These are phyloP conservation scores for Fusarium albidum DNA, from an alignment of 2,329 filamentous ascomycete genomes.

Conservation along the genomic window DNA sequence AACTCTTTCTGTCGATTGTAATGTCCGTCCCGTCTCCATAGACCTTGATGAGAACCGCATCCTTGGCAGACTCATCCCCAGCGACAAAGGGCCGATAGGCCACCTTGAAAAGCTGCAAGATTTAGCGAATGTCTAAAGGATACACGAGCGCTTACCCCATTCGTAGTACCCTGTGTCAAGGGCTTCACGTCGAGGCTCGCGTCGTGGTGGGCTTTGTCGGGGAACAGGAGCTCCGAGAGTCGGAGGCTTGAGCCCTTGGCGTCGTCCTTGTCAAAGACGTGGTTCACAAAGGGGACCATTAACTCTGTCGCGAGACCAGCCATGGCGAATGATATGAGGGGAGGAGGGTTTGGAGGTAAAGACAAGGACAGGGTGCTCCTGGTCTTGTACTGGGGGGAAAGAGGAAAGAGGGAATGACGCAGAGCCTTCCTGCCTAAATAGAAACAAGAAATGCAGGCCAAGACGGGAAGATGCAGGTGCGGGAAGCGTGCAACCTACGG, in stretches of 20 bases:
- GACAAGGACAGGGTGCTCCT: neutral
- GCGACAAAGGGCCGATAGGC: neutral
- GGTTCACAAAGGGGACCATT: slow-evolving; percentile 24
- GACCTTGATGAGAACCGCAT: slow-evolving; percentile 29
- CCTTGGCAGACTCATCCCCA: neutral
- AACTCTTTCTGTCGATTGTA: slow-evolving; percentile 34
- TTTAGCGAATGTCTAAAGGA: too few species aligned
- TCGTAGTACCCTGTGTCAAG: slow-evolving; percentile 33
- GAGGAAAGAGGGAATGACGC: neutral
- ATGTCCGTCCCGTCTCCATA: slow-evolving; percentile 35
- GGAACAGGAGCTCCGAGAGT: slow-evolving; percentile 25
- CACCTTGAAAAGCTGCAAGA: slow-evolving; percentile 30
- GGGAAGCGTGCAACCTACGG: neutral
- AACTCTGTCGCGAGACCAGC: neutral
- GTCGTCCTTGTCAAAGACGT: slow-evolving; percentile 24
- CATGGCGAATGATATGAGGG: neutral
- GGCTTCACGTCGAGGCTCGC: slow-evolving; percentile 11
- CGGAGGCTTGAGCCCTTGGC: slow-evolving; percentile 16
- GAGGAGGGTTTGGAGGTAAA: neutral
- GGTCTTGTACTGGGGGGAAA: neutral
- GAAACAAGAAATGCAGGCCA: too few species aligned
- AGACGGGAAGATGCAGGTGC: neutral
- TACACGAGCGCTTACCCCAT: slow-evolving; percentile 22
- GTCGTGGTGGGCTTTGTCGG: neutral
- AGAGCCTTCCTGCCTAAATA: neutral